phyloP scores from a whole-genome alignment of 1,139 yeast species.

The Taiozyma sp. region DNA sequence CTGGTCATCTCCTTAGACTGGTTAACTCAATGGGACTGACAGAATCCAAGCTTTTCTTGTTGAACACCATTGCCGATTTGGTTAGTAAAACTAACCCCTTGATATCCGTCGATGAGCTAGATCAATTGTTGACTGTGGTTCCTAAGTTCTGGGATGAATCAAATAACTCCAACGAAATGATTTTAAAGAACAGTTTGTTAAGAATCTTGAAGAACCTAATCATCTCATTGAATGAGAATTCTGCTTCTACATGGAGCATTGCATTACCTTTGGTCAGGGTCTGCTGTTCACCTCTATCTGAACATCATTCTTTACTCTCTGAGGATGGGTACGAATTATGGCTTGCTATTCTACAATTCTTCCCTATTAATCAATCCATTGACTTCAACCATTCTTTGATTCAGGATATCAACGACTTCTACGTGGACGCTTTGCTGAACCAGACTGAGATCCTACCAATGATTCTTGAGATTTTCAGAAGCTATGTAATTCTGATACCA shows the following conservation, averaged over 20 bases:
- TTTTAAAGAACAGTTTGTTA: slow-evolving; percentile 63
- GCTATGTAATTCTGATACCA: slow-evolving; percentile 60
- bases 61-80: slow-evolving; percentile 60
- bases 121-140: slow-evolving; percentile 51
- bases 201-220: slow-evolving; percentile 64
- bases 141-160: slow-evolving; percentile 73
- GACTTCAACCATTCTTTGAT: slow-evolving; percentile 37
- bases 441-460: slow-evolving; percentile 76
- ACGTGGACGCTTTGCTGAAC: slow-evolving; percentile 45
- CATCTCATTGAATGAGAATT: slow-evolving; percentile 54
- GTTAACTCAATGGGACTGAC: slow-evolving; percentile 46
- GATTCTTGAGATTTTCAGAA: slow-evolving; percentile 61
- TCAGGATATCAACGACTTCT: slow-evolving; percentile 36
- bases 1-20: slow-evolving; percentile 43
- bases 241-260: slow-evolving; percentile 54
- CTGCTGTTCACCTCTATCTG: slow-evolving; percentile 61
- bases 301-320: slow-evolving; percentile 54
- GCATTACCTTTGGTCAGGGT: slow-evolving; percentile 60
- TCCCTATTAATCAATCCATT: slow-evolving; percentile 21
- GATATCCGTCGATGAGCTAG: slow-evolving; percentile 43
- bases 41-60: slow-evolving; percentile 68
- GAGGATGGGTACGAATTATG: slow-evolving; percentile 92
- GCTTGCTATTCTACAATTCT: slow-evolving; percentile 61
- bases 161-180: slow-evolving; percentile 48
- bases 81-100: slow-evolving; percentile 63